Evolutionary conservation across 2,329 filamentous ascomycete species (phyloP).

Genomic region (Ampelomyces quisqualis): DNA sequence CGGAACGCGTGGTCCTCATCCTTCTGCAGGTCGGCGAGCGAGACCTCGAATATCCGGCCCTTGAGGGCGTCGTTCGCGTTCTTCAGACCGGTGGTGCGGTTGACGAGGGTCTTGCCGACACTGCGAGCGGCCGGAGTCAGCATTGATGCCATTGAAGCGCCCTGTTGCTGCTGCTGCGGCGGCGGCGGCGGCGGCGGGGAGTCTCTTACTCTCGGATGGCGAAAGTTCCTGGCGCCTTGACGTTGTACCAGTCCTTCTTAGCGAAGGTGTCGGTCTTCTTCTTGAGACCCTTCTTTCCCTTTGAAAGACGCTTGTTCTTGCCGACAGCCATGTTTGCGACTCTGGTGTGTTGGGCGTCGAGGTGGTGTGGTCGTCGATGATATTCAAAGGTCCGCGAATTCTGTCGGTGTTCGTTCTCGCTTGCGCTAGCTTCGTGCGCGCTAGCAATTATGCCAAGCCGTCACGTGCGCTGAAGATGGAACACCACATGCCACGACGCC

Average conservation of each 20-base stretch:
- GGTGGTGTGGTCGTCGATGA: constrained; percentile 37
- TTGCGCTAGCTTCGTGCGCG: constrained; percentile 12
- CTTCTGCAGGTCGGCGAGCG: constrained; percentile 97
- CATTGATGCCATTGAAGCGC: constrained; percentile 20
- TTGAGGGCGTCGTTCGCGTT: constrained; percentile 99
- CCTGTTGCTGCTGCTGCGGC: too few relatives aligned
- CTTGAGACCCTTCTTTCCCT: constrained; percentile 99
- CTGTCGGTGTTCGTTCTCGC: constrained; percentile 7
- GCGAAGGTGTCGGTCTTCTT: constrained; percentile 99
- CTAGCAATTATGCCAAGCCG: constrained; percentile 12
- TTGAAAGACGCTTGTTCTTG: constrained; percentile 99
- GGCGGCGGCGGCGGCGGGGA: constrained; percentile 24
- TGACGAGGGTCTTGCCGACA: constrained; percentile 99
- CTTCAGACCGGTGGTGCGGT: constrained; percentile 99
- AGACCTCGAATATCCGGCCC: constrained; percentile 98
- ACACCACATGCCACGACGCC: not conserved
- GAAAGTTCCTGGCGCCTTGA: constrained; percentile 98
- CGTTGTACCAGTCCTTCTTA: constrained; percentile 98
- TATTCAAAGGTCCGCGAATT: constrained; percentile 8
- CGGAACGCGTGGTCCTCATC: constrained; percentile 99
- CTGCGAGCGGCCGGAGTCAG: constrained; percentile 54
- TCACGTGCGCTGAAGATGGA: too few relatives aligned
- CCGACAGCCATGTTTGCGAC: constrained; percentile 79
- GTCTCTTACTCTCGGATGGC: constrained; percentile 86
- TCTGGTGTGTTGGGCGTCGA: constrained; percentile 39